Evolutionary conservation across 768 basidiomycete genomes (phyloP).

Genomic region (Clitopilus passeckerianus): DNA sequence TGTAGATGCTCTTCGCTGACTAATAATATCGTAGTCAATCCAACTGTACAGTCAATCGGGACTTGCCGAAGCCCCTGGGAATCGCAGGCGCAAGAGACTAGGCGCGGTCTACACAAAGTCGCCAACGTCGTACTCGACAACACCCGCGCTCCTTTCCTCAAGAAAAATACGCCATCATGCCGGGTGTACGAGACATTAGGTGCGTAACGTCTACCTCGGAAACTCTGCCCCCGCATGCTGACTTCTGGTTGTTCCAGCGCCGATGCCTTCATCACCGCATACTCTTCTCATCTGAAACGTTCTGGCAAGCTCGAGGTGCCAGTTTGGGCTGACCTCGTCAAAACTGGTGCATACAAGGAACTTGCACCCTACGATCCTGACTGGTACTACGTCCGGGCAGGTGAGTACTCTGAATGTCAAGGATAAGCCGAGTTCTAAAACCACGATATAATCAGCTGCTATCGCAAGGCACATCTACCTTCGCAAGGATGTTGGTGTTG

Average conservation of each 20-base stretch:
- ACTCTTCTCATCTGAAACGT: constrained; percentile 94
- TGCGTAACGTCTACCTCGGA: constrained; percentile 22
- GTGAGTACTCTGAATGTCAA: constrained; percentile 42
- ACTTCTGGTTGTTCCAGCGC: constrained; percentile 49
- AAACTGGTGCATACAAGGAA: constrained; percentile 97
- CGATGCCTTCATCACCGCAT: constrained; percentile 90
- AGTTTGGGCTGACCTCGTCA: constrained; percentile 97
- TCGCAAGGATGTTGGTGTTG: constrained; percentile 94
- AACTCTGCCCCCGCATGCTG: constrained; percentile 12
- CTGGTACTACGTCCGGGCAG: constrained; percentile 99
- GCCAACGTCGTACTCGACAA: constrained; percentile 45
- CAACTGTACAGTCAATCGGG: constrained; percentile 40
- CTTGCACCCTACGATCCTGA: constrained; percentile 98
- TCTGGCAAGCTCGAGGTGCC: constrained; percentile 99
- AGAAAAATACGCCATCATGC: constrained; percentile 56
- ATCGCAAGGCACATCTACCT: constrained; percentile 99
- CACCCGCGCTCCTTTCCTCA: constrained; percentile 41
- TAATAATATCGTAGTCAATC: constrained; percentile 11
- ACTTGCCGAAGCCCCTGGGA: constrained; percentile 32
- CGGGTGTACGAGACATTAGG: constrained; percentile 82
- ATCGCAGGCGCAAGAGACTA: constrained; percentile 14
- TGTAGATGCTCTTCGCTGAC: constrained; percentile 12
- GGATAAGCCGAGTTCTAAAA: neutral
- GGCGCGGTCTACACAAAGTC: constrained; percentile 41
- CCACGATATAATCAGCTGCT: constrained; percentile 56